phyloP scores from a whole-genome alignment of 371 early-diverging fungal species.

The Mucor mucedo region DNA sequence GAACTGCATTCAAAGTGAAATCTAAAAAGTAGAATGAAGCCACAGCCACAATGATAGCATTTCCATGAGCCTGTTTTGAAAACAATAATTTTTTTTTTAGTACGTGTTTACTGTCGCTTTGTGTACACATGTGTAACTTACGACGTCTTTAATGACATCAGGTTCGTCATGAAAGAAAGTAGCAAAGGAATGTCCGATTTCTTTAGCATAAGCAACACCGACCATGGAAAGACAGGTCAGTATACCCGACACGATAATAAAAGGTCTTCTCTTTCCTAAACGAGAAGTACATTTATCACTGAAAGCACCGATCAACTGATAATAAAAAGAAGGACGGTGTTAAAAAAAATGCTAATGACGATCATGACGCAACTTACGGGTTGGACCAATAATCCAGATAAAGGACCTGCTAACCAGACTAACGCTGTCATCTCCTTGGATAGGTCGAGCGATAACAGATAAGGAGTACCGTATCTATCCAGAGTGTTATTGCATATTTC shows the following conservation, averaged over 20 bases:
- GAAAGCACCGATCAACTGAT: conserved; percentile 63
- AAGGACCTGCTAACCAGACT: conserved; percentile 84
- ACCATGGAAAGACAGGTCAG: conserved; percentile 65
- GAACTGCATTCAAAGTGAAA: conserved; percentile 73
- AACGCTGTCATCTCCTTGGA: conserved; percentile 66
- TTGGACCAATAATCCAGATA: conserved; percentile 77
- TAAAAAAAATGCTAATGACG: background rate
- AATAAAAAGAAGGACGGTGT: background rate
- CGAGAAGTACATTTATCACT: conserved; percentile 65
- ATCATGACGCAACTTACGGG: conserved; percentile 44
- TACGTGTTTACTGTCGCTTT: background rate
- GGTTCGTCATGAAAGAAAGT: background rate
- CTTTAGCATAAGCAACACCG: conserved; percentile 70
- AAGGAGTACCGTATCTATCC: conserved; percentile 76
- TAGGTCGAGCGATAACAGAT: conserved; percentile 69
- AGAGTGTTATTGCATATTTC: background rate
- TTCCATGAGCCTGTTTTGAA: conserved; percentile 28
- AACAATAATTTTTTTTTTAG: background rate
- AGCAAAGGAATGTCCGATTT: conserved; percentile 41
- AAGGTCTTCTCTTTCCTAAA: conserved; percentile 67
- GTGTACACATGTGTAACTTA: conserved; percentile 21
- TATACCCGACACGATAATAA: conserved; percentile 63
- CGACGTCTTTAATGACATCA: conserved; percentile 56
- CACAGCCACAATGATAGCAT: conserved; percentile 64
- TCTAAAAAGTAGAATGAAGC: conserved; percentile 72